Conservation (phyloP, 1,139 yeast species). For the Yamadazyma sp. region DNA sequence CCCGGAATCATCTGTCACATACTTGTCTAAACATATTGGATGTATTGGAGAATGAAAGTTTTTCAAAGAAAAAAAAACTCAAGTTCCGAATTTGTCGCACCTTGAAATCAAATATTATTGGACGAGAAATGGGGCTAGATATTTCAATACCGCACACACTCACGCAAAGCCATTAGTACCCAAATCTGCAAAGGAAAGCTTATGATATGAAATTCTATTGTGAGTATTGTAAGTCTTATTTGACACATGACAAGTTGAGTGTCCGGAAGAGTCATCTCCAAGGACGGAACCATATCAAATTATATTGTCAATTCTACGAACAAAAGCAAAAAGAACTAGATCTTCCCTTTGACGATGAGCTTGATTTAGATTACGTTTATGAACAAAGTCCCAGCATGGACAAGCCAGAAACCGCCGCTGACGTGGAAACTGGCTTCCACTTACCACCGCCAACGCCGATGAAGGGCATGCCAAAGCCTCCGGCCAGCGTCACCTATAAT, state of each 20-base stretch:
- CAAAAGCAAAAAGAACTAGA: conserved; percentile 51
- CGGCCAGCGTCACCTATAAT: conserved; percentile 31
- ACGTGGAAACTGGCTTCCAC: conserved; percentile 15
- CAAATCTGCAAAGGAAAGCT: no score
- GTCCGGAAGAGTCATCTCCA: conserved; percentile 80
- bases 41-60: conserved; percentile 4
- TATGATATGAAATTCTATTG: conserved; percentile 58
- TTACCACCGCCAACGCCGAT: conserved; percentile 39
- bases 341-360: conserved; percentile 37
- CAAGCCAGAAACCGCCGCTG: conserved; percentile 23
- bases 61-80: not conserved
- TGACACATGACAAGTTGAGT: conserved; percentile 87
- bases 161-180: not conserved
- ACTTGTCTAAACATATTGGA: conserved; percentile 19
- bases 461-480: conserved; percentile 33
- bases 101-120: conserved; percentile 8
- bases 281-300: conserved; percentile 77
- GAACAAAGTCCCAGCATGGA: conserved; percentile 40
- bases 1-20: conserved; percentile 9
- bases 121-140: conserved; percentile 1
- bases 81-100: conserved; percentile 14
- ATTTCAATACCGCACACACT: not conserved
- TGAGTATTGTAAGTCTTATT: conserved; percentile 81
- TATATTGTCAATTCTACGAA: conserved; percentile 78
- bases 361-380: conserved; percentile 38